phyloP scores from a whole-genome alignment of 768 basidiomycete species.

The Rhizopogon vulgaris region DNA sequence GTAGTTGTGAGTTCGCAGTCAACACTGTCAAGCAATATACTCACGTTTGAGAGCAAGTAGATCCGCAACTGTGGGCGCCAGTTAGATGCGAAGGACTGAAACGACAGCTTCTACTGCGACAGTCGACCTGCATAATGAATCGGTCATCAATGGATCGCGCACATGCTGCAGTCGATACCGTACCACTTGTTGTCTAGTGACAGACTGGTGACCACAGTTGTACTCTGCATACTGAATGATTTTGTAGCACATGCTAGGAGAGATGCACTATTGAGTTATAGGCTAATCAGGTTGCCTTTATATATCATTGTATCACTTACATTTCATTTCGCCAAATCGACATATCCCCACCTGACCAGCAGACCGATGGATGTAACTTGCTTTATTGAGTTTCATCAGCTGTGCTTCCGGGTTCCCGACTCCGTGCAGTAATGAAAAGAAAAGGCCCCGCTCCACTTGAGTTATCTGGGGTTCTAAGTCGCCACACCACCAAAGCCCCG shows the following conservation, averaged over 20 bases:
- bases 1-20: slow-evolving; percentile 2
- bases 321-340: background rate
- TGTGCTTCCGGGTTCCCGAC: background rate
- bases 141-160: background rate
- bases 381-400: background rate
- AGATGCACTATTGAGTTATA: background rate
- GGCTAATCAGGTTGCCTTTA: background rate
- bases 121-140: slow-evolving; percentile 38
- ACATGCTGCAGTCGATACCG: background rate
- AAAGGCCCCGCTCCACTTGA: background rate
- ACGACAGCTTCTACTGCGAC: slow-evolving; percentile 32
- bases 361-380: background rate
- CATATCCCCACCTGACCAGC: background rate
- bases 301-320: background rate
- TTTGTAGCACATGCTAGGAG: slow-evolving; percentile 26
- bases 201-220: slow-evolving; percentile 25
- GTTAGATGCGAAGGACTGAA: slow-evolving; percentile 32
- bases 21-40: slow-evolving; percentile 1
- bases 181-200: slow-evolving; percentile 31
- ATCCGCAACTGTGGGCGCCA: slow-evolving; percentile 30
- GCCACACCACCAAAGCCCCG: background rate
- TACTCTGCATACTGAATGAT: slow-evolving; percentile 28
- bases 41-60: slow-evolving; percentile 33
- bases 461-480: background rate
- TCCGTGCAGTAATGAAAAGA: background rate